Evolutionary conservation across 352 stramenopile genomes (phyloP).

Genomic region (Elongisporangium undulatum): DNA sequence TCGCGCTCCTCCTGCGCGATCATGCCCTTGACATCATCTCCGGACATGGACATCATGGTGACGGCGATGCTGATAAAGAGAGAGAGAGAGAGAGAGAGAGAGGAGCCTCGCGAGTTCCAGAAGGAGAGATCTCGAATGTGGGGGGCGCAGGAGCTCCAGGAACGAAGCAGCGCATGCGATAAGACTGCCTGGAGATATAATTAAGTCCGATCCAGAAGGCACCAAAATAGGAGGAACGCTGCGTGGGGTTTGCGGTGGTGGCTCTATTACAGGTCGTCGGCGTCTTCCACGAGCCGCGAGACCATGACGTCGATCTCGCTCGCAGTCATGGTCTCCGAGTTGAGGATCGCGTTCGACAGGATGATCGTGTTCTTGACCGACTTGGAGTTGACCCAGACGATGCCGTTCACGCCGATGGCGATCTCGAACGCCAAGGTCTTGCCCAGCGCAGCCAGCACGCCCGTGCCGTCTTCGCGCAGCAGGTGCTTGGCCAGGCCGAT

Average conservation of each 20-base stretch:
- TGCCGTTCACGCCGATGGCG: slow-evolving; percentile 93
- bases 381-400: slow-evolving; percentile 94
- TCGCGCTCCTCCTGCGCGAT: slow-evolving; percentile 94
- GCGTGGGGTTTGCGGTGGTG: too few relatives aligned
- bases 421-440: slow-evolving; percentile 92
- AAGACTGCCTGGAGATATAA: not conserved
- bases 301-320: slow-evolving; percentile 81
- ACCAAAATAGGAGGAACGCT: slow-evolving; percentile 2
- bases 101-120: not conserved
- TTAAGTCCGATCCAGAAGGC: not conserved
- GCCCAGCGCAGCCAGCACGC: slow-evolving; percentile 82
- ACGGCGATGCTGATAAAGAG: too few relatives aligned
- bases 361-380: slow-evolving; percentile 81
- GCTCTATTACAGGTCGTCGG: slow-evolving; percentile 30
- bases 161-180: not conserved
- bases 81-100: not conserved
- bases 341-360: slow-evolving; percentile 86
- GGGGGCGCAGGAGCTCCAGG: not conserved
- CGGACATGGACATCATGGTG: slow-evolving; percentile 64
- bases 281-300: slow-evolving; percentile 55
- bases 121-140: not conserved
- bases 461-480: slow-evolving; percentile 57
- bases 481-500: slow-evolving; percentile 71
- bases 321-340: slow-evolving; percentile 82
- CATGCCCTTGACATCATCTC: slow-evolving; percentile 79